phyloP scores from a whole-genome alignment of 208 protist genomes.

The Trypanosoma boissoni region DNA sequence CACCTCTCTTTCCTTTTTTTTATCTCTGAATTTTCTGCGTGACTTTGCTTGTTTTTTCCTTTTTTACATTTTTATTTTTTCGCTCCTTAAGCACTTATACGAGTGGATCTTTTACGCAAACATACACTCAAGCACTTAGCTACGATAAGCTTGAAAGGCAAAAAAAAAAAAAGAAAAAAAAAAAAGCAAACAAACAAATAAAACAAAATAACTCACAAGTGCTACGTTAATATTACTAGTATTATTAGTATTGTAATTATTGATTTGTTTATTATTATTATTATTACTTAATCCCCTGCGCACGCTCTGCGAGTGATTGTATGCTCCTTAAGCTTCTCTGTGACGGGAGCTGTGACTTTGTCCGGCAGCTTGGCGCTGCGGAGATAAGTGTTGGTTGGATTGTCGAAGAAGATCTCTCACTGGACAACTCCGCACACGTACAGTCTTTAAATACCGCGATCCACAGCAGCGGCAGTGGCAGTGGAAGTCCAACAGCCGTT shows the following conservation, averaged over 20 bases:
- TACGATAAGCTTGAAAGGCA: too few species aligned
- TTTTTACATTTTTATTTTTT: neutral
- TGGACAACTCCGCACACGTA: conserved; percentile 3
- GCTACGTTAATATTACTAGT: neutral
- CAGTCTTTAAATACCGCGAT: conserved; percentile 9
- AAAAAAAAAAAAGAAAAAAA: conserved; percentile 10
- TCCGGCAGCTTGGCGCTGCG: conserved; percentile 6
- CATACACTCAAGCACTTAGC: too few species aligned
- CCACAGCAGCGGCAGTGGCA: neutral
- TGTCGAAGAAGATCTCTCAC: conserved; percentile 6
- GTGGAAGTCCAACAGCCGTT: neutral
- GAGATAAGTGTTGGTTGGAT: conserved; percentile 11
- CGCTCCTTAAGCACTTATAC: neutral
- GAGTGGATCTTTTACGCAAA: too few species aligned
- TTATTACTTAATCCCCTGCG: neutral
- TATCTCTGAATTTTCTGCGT: neutral
- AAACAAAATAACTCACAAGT: conserved; percentile 1
- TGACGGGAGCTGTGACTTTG: conserved; percentile 18
- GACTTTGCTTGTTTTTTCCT: neutral
- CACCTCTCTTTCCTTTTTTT: neutral
- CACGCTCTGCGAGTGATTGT: neutral
- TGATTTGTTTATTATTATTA: neutral
- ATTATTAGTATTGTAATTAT: conserved; percentile 4
- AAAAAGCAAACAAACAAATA: neutral
- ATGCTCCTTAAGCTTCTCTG: conserved; percentile 18